A percentile compares a stretch with the other conserved stretches of the same genome.
phyloP scores from a whole-genome alignment of 495 filamentous ascomycete genomes.

The Xylaria telfairii region DNA sequence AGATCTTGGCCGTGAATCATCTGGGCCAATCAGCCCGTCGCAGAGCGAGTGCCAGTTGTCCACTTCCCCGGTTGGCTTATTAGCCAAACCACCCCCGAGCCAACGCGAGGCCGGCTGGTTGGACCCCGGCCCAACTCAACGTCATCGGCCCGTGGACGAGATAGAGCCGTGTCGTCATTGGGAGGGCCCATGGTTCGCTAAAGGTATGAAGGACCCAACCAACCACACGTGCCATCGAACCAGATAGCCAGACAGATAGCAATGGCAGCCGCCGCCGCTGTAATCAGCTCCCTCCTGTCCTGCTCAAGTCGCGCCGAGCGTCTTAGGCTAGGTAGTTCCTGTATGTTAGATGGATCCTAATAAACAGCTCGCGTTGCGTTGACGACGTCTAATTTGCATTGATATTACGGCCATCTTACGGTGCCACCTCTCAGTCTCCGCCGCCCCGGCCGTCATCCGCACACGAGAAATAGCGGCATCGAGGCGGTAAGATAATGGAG shows the following conservation, averaged over 20 bases:
- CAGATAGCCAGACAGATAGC: too few species aligned
- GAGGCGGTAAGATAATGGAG: neutral
- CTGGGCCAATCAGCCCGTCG: constrained; percentile 10
- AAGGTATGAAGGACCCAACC: neutral
- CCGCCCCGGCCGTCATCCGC: constrained; percentile 8
- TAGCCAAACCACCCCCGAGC: constrained; percentile 8
- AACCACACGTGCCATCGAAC: constrained; percentile 7
- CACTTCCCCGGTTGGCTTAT: constrained; percentile 21
- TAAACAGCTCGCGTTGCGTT: neutral
- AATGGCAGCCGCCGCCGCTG: neutral
- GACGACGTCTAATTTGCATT: neutral
- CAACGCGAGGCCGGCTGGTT: neutral
- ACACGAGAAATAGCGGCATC: constrained; percentile 11
- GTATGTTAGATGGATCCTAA: constrained; percentile 8
- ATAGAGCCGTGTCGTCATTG: constrained; percentile 22
- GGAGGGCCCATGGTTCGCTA: constrained; percentile 13
- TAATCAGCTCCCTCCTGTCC: neutral
- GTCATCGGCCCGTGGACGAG: constrained; percentile 22
- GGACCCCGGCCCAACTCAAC: constrained; percentile 6
- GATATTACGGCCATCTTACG: neutral
- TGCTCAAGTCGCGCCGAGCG: constrained; percentile 1
- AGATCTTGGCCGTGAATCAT: constrained; percentile 15
- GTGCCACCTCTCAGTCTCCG: neutral
- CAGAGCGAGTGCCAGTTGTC: constrained; percentile 7
- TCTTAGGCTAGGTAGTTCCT: neutral